These are phyloP conservation scores for Epichloe sibirici DNA, from an alignment of 2,329 filamentous ascomycete species.

Conservation along the genomic window DNA sequence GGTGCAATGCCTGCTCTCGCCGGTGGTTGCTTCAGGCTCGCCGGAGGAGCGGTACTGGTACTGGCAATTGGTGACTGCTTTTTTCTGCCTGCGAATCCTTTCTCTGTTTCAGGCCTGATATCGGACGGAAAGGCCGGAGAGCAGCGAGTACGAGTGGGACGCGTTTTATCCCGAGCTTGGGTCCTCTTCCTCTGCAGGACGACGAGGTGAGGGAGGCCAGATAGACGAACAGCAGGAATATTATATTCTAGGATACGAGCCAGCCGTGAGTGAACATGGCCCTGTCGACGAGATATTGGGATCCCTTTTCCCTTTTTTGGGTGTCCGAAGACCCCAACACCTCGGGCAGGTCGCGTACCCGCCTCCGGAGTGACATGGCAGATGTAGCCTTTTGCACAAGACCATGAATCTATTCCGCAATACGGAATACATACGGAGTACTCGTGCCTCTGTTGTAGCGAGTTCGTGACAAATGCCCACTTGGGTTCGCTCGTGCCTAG, in stretches of 20 bases:
- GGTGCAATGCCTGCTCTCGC: neutral
- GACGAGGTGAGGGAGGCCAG: neutral
- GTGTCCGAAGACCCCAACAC: no score
- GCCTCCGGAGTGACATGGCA: no score
- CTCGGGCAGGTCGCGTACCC: no score
- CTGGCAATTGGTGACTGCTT: neutral
- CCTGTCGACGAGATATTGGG: neutral
- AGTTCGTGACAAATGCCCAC: neutral
- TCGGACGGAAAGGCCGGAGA: neutral
- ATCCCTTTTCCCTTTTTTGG: no score
- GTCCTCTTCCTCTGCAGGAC: neutral
- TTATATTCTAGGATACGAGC: constrained; percentile 1
- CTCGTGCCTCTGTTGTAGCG: no score
- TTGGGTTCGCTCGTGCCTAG: neutral
- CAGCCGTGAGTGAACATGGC: neutral
- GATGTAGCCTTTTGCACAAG: no score
- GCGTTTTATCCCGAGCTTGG: neutral
- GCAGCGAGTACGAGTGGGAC: neutral
- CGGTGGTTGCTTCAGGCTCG: neutral
- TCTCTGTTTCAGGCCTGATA: neutral
- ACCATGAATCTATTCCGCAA: no score
- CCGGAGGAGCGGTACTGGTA: neutral
- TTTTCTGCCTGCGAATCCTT: neutral
- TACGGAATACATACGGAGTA: no score
- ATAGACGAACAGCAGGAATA: neutral